Conservation (phyloP, 2,329 filamentous ascomycete species). For the Berkeleyomyces basicola region DNA sequence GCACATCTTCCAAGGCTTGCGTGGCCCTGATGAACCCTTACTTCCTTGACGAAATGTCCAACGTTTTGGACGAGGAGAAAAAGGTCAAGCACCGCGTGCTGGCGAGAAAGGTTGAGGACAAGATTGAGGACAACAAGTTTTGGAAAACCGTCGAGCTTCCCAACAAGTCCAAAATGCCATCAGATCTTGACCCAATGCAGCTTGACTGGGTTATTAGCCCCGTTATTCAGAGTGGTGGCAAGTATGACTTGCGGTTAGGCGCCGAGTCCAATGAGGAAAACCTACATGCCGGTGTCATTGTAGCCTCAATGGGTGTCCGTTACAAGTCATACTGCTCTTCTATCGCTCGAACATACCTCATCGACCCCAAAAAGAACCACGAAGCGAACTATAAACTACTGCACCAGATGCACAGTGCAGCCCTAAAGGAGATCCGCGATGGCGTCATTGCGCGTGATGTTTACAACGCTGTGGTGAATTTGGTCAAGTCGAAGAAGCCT, state of each 20-base stretch:
- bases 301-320: slow-evolving; percentile 77
- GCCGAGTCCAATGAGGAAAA: slow-evolving; percentile 64
- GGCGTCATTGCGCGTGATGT: slow-evolving; percentile 77
- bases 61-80: slow-evolving; percentile 88
- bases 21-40: slow-evolving; percentile 91
- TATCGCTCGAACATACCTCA: slow-evolving; percentile 84
- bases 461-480: slow-evolving; percentile 67
- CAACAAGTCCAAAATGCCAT: slow-evolving; percentile 58
- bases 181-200: slow-evolving; percentile 72
- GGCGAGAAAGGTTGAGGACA: slow-evolving; percentile 73
- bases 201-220: slow-evolving; percentile 91
- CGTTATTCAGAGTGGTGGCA: slow-evolving; percentile 85
- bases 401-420: slow-evolving; percentile 66
- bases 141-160: slow-evolving; percentile 65
- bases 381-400: slow-evolving; percentile 89
- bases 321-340: slow-evolving; percentile 94
- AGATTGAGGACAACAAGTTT: slow-evolving; percentile 86
- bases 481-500: slow-evolving; percentile 80
- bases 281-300: slow-evolving; percentile 82
- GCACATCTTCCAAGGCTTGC: slow-evolving; percentile 84
- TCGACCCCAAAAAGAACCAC: slow-evolving; percentile 92
- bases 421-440: slow-evolving; percentile 80
- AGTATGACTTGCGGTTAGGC: slow-evolving; percentile 75
- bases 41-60: slow-evolving; percentile 96
- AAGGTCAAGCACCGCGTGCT: slow-evolving; percentile 83